Conservation (phyloP, 2,329 filamentous ascomycete species). For the Dactylellina haptotyla region DNA sequence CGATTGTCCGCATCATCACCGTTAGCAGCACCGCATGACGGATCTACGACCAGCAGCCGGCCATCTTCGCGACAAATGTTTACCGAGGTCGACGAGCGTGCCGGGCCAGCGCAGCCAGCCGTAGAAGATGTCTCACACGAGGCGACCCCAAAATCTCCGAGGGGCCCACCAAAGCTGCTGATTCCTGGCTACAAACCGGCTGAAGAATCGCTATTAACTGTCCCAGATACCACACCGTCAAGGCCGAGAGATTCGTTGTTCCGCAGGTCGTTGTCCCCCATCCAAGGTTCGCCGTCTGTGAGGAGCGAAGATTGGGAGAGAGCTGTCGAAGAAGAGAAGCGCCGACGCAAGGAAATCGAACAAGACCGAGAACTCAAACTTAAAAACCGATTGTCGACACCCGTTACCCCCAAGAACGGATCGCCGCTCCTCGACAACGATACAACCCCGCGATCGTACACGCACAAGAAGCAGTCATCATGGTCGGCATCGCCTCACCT, state of each 20-base stretch:
- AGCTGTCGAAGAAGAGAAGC: constrained; percentile 47
- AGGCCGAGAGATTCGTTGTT: constrained; percentile 24
- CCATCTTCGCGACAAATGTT: constrained; percentile 53
- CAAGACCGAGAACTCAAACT: constrained; percentile 50
- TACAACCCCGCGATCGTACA: constrained; percentile 30
- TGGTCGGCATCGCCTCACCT: constrained; percentile 47
- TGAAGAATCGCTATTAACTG: constrained; percentile 3
- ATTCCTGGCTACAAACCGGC: constrained; percentile 22
- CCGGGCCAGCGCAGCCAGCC: constrained; percentile 5
- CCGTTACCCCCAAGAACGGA: constrained; percentile 40
- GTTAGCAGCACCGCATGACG: constrained; percentile 47
- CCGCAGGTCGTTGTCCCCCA: constrained; percentile 42
- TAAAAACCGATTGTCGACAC: constrained; percentile 51
- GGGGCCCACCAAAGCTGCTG: constrained; percentile 31
- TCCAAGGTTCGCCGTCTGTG: constrained; percentile 46
- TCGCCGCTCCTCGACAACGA: constrained; percentile 43
- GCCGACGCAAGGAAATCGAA: constrained; percentile 51
- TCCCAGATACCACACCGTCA: constrained; percentile 24
- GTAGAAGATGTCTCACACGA: constrained; percentile 31
- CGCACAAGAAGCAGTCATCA: constrained; percentile 52
- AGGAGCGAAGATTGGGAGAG: constrained; percentile 47
- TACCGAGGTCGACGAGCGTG: constrained; percentile 43
- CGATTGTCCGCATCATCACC: constrained; percentile 31
- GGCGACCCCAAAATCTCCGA: constrained; percentile 25
- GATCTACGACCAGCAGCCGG: constrained; percentile 44